phyloP scores from a whole-genome alignment of 2,329 filamentous ascomycete species.

The Aplosporella prunicola region DNA sequence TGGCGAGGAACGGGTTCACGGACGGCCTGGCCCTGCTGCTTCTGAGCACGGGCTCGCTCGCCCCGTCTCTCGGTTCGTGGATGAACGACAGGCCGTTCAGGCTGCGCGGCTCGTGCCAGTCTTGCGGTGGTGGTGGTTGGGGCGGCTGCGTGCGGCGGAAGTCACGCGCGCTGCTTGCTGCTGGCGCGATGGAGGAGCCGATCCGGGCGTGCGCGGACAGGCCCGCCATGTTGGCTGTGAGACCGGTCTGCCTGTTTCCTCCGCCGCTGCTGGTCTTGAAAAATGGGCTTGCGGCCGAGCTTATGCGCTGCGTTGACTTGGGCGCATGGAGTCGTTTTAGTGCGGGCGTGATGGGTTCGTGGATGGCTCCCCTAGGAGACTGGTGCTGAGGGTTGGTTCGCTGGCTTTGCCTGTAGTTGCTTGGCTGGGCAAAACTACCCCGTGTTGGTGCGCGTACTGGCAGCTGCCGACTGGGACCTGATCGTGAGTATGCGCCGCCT shows the following conservation, averaged over 20 bases:
- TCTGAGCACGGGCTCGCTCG: constrained; percentile 5
- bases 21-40: neutral
- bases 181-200: constrained; percentile 1
- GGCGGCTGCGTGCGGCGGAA: neutral
- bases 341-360: constrained; percentile 9
- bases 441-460: no score
- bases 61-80: constrained; percentile 18
- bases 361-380: neutral
- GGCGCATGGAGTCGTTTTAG: constrained; percentile 11
- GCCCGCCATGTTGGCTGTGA: constrained; percentile 2
- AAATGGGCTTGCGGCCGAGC: constrained; percentile 32
- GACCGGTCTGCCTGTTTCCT: neutral
- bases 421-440: no score
- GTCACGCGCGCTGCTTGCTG: no score
- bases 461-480: no score
- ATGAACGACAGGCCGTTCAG: constrained; percentile 29
- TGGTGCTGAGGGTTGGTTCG: no score
- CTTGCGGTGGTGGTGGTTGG: neutral
- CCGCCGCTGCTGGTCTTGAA: constrained; percentile 22
- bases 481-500: no score
- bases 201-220: constrained; percentile 8
- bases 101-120: constrained; percentile 19
- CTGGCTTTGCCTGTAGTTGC: no score
- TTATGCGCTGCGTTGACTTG: neutral
- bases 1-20: neutral